Base-by-base conservation (phyloP, 441 rosid genomes). In the Gossypium lobatum region DNA sequence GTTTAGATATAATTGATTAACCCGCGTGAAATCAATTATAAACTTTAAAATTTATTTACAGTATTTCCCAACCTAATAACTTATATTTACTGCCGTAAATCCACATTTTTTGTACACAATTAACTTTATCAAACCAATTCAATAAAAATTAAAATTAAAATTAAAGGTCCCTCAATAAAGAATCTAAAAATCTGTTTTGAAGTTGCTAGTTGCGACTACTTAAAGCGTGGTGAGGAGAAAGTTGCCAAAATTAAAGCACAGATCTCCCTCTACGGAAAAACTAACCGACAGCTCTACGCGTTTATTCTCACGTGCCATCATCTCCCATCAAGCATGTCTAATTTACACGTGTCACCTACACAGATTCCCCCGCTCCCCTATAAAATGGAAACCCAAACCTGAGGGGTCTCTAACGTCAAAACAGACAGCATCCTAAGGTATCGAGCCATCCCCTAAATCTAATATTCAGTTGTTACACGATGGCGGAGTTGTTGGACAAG, bases 401-500 rank as follows among this genome's bases (percentile, higher is more conserved):
- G 1, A 18, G 14, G 57, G 2, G 14, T 57, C 28, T 57, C 16
- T 34, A 34, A 34, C 39, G 39, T 34, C 39, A 21, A 23, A 21
- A 0, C 6, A 28, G 2, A 11, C 20, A 17, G 3, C 6, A 31
- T 2, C 64, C 52, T 2, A 55, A 18, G 31, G 13, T n/a, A 57
- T 57, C 14, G 61, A 55, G 11, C 60, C 11, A 20, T 7, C 53
- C 13, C 16, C 1, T 4, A 59, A 58, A 18, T 18, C 37, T 17
- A 17, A 31, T 11, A 7, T 11, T 9, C 18, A 58, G 34, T 21
- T 14, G 5, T 10, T 2, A 2, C 75, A 0, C 1, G 37, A 86
- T 86, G 80, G 53, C 85, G 82, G 46, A 82, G 39, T 77, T 88
- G 37, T 10, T 88, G 74, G 88, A 80, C 72, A 88, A 85, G 83